Conservation (phyloP, 371 early-diverging fungal species). For the Mucor plumbeus region DNA sequence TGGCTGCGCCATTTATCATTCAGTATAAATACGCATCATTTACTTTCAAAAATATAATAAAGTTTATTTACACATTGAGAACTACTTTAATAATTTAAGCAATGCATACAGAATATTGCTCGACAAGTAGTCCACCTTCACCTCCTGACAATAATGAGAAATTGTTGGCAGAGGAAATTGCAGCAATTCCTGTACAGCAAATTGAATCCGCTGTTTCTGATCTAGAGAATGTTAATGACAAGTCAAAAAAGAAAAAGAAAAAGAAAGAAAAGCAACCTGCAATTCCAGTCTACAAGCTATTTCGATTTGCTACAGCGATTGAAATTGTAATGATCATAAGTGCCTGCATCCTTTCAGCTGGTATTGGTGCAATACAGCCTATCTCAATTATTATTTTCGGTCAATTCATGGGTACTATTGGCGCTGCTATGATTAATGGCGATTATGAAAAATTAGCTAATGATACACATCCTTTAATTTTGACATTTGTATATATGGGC, state of each 20-base stretch:
- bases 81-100: conserved; percentile 32
- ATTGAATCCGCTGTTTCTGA: conserved; percentile 13
- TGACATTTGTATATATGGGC: conserved; percentile 56
- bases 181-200: conserved; percentile 25
- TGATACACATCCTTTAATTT: conserved; percentile 29
- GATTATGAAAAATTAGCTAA: conserved; percentile 20
- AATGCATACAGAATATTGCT: conserved; percentile 15
- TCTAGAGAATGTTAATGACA: conserved; percentile 12
- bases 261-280: conserved; percentile 44
- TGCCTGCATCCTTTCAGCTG: conserved; percentile 24
- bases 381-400: conserved; percentile 50
- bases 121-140: background rate
- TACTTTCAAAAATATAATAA: too few species aligned
- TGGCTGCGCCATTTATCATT: too few species aligned
- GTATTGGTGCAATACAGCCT: conserved; percentile 40
- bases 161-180: conserved; percentile 28
- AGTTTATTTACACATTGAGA: conserved; percentile 12
- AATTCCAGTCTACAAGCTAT: conserved; percentile 61
- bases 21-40: too few species aligned
- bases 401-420: conserved; percentile 38
- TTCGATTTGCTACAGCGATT: conserved; percentile 64
- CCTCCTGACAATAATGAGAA: conserved; percentile 18
- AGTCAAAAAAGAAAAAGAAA: conserved; percentile 37
- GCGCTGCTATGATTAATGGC: conserved; percentile 5
- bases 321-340: conserved; percentile 62